Base-by-base conservation (phyloP, 148 eudicot genomes). In the Rhododendron ovatum region DNA sequence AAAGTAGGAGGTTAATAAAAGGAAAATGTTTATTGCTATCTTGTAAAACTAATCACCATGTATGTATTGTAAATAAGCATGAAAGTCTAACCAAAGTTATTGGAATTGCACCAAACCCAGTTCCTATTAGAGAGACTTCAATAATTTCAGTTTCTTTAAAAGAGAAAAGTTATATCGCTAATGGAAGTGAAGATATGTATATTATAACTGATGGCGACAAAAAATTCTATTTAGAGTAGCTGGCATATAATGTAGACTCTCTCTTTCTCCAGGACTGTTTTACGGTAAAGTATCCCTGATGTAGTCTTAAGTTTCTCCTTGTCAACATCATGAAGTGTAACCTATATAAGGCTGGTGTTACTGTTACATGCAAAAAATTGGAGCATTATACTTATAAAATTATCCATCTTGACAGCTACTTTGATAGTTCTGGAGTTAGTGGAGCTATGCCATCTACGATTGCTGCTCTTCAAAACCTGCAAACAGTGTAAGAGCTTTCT, bases 361-460 rank as follows among this genome's bases (percentile, higher is more conserved):
- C 35, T 26, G 35, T 67, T 69, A 37, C 75, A 11, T 69, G 18
- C 37, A 11, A 28, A 69, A 69, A 65, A n/a, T 65, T 65, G 13
- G 75, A 28, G 37, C 37, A 13, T 13, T 69, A 69, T 69, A 28
- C 17, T 69, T 30, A 69, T 4, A 69, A 69, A 28, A 7, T 86
- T 85, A 61, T 79, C 83, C 55, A 63, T 61, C 79, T 86, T 90
- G 86, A 69, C 88, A 95, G 98, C 85, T 94, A 91, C 87, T 67
- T 92, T 43, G 92, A 84, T 88, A 94, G 98, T 84, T 86, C 96
- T 88, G 98, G 98, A 81, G 86, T 95, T 51, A 92, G 95, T 87
- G 98, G 98, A 67, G 83, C 87, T 51, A 92, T 96, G 30, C 75
- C 75, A 30, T 30, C 75, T 69, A 28, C 39, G 1, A 28, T 12